Percentiles rank a stretch among this genome's conserved stretches.
These are phyloP conservation scores for Colletotrichum orbiculare DNA, from an alignment of 2,329 filamentous ascomycete species.

Conservation along the genomic window DNA sequence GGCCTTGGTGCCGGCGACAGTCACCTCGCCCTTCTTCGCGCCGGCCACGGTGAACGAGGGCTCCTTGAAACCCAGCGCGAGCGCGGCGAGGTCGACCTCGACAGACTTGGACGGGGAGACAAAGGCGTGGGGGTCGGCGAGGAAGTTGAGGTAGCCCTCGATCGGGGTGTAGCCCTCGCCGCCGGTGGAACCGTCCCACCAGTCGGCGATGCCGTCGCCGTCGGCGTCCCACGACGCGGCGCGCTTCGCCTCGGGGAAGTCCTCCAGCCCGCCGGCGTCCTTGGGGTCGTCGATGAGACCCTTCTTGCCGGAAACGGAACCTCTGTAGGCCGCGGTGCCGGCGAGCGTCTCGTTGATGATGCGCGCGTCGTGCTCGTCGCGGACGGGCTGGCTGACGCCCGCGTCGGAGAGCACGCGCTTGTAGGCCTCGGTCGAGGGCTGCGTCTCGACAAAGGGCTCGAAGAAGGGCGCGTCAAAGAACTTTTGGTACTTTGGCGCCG, in stretches of 20 bases:
- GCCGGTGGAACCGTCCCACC: conserved; percentile 48
- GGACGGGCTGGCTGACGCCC: conserved; percentile 44
- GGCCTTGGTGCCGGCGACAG: conserved; percentile 29
- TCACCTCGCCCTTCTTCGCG: conserved; percentile 34
- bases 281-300: conserved; percentile 47
- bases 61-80: conserved; percentile 40
- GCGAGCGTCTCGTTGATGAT: conserved; percentile 46
- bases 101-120: conserved; percentile 41
- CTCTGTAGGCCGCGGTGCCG: conserved; percentile 44
- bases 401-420: conserved; percentile 48
- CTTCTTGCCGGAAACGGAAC: conserved; percentile 43
- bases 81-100: conserved; percentile 40
- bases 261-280: conserved; percentile 48
- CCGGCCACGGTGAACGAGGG: conserved; percentile 35
- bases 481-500: conserved; percentile 44
- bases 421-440: conserved; percentile 46
- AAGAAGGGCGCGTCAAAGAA: conserved; percentile 46
- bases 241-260: conserved; percentile 43
- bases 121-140: conserved; percentile 48
- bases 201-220: conserved; percentile 48
- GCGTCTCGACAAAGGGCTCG: conserved; percentile 43
- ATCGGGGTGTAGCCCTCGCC: conserved; percentile 46
- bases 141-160: conserved; percentile 49
- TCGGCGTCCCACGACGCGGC: conserved; percentile 45
- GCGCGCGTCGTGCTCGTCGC: conserved; percentile 47